Base-by-base conservation (phyloP, 2,329 filamentous ascomycete genomes). In the Sarocladium oryzae region DNA sequence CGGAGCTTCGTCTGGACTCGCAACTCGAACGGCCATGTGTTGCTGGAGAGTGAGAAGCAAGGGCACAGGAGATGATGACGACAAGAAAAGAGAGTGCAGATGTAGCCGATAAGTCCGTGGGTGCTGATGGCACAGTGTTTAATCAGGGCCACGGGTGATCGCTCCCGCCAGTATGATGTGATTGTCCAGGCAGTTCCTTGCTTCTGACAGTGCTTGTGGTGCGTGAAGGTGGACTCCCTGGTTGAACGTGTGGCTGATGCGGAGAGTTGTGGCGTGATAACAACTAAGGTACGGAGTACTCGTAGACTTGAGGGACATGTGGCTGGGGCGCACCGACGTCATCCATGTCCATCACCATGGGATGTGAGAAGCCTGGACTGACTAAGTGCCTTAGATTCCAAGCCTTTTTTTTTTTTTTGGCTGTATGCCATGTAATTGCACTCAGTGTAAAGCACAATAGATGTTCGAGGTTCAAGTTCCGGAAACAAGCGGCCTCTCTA, bases 81-180 rank as follows among this genome's bases (percentile, higher is more conserved):
- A 28, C 21, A 43, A 28, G 15, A 11, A 11, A 15, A 9, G 15
- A 21, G 15, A 7, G 23, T 23, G 37, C 16, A 23, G 37, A 23
- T 26, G 20, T n/a, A 10, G 40, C 20, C 10, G 20, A 28, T 7
- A 40, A 40, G 15, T 16, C 21, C 23, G 40, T 26, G 21, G 40
- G n/a, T 43, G 30, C 23, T 30, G 18, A 11, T n/a, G n/a, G 40
- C 24, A 21, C 24, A n/a, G 40, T 13, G 16, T 21, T n/a, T 40
- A 10, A 26, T 48, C n/a, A 24, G 24, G 3, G 43, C 21, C 24
- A 23, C 26, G 20, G 24, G 26, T 20, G 26, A 16, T 16, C 21
- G 16, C 26, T 48, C 10, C n/a, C n/a, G n/a, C n/a, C n/a, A n/a
- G n/a, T n/a, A 48, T 48, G 43, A 48, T 48, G 43, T 48, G 43